Evolutionary conservation across 2,329 filamentous ascomycete species (phyloP), one percentile per base, ranked within the genome.

Genomic region (Diaporthe aspalathi): DNA sequence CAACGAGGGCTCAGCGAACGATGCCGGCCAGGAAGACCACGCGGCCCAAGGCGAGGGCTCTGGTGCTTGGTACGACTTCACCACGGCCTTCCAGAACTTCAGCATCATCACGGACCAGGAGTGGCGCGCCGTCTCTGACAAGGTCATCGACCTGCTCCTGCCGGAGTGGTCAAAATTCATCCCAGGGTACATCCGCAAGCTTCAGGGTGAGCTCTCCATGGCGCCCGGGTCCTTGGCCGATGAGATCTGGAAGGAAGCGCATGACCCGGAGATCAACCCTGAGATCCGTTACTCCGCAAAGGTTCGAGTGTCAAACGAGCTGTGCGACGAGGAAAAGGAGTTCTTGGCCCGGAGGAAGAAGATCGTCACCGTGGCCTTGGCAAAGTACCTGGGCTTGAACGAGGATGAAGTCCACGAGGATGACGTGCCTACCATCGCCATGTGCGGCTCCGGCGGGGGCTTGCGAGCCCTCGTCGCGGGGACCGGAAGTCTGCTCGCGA

Each of bases 371-470:
- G 89, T 88, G 70, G 94, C 94, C 7, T 84, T 99, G 66, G 94
- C 95, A 2, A 91, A 86, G 66, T 99, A 98, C 78, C 88, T 99
- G 0, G 90, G 88, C 38, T 84, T 99, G 7, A 84, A 92, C 0
- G 94, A 95, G 78, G 85, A 89, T 17, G 92, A 95, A 3, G 90
- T 99, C n/a, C 90, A 98, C 77, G 93, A 94, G 0, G 94, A 97
- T 57, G 96, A 99, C 82, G 91, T 98, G 8, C 96, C 96, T 0
- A 90, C 91, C 3, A 98, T 99, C 79, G 95, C 95, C 49, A 92
- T 98, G 84, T 97, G 95, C 76, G 95, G 95, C 11, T 98, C 95
- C 2, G 96, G 96, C 12, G 96, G 96, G 70, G 96, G 96, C 0
- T 82, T 99, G 57, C 88, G 96, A 65, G 96, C 96, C 1, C 87